Evolutionary conservation across 1,284 basidiomycete genomes (phyloP), one percentile per base, ranked within the genome.

Genomic region (Pisolithus thermaeus): DNA sequence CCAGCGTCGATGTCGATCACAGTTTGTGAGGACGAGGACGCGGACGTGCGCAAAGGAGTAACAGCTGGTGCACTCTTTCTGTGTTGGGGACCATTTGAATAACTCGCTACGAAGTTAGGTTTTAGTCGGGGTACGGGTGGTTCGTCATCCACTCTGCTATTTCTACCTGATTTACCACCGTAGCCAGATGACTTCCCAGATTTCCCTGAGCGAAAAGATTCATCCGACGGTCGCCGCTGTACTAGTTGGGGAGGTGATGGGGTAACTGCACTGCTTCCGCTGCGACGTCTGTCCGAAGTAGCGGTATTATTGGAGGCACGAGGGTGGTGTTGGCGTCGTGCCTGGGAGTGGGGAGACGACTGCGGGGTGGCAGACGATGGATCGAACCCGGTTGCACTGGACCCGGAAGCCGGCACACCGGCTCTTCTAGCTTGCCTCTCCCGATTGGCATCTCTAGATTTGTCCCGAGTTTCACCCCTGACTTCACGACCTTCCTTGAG

Each of bases 11-110:
- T 57, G 14, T 61, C 62, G 23, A 70, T 66, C 47, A 72, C 52
- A 12, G 69, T 65, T 1, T 69, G 68, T 12, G 71, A 74, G 3
- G 71, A 65, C 16, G 70, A 63, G 3, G 66, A 68, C 6, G 59
- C 11, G 11, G 59, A 49, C 22, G 56, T 67, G 41, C 64, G 64
- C 49, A 76, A 53, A 7, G 68, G 65, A 4, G 59, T 51, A 35
- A 57, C 49, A n/a, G 59, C 46, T 3, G 76, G 72, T 67, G 74
- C 75, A 54, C 75, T 76, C 66, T 75, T 74, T 56, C 65, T 70
- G 18, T 76, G 72, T 11, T 72, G 65, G 28, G 73, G 61, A 9
- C 50, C 52, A 16, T 28, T 52, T 3, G 18, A 27, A 20, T 50
- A 54, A 7, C 51, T 61, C n/a, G 54, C 28, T 32, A 57, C 48